A percentile compares a stretch with the other conserved stretches of the same genome.
These are phyloP conservation scores for Gossypium aridum DNA, from an alignment of 441 rosid species.

Conservation along the genomic window DNA sequence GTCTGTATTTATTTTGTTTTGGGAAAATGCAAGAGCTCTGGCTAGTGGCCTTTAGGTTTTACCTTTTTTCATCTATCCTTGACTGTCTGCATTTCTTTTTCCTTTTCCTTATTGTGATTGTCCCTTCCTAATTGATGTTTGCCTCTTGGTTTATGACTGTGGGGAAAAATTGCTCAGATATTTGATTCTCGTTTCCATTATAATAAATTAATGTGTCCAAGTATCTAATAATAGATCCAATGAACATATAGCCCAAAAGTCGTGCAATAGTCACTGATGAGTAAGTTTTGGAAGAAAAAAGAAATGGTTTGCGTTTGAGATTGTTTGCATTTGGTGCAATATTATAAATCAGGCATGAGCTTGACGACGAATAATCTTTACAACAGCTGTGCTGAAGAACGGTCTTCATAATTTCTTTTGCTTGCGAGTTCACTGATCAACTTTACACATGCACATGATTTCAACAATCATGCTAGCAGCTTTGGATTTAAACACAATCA, in stretches of 20 bases:
- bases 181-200: neutral
- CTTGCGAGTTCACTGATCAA: neutral
- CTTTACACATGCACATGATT: neutral
- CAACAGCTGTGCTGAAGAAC: neutral
- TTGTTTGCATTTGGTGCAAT: neutral
- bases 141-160: slow-evolving; percentile 2
- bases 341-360: neutral
- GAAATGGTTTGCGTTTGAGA: neutral
- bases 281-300: neutral
- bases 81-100: neutral
- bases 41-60: neutral
- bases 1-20: neutral
- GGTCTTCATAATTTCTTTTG: neutral
- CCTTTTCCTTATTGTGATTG: neutral
- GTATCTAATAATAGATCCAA: neutral
- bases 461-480: neutral
- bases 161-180: neutral
- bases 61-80: neutral
- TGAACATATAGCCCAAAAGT: neutral
- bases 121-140: neutral
- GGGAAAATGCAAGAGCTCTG: neutral
- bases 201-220: neutral
- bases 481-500: neutral
- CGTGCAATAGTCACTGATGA: neutral
- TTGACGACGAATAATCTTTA: neutral